Base-by-base conservation (phyloP, 176 grass and related monocot species). In the Zea luxurians region DNA sequence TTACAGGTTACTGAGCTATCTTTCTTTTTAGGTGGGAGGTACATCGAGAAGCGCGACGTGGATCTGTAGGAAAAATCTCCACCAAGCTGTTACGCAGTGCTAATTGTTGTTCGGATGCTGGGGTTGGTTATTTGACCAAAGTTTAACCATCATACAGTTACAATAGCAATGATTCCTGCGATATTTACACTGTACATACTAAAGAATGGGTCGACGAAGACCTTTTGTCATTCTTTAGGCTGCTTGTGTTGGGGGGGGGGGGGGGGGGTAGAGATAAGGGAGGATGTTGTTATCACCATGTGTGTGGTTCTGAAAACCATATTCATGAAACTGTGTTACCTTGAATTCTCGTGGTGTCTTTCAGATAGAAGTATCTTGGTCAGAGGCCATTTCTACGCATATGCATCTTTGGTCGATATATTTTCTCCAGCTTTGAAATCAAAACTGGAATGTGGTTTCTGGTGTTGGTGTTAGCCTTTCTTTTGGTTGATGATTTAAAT, bases 281-380 rank as follows among this genome's bases (percentile, higher is more conserved):
- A 54, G 54, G 65, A 13, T 54, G 76, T 16, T 75, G 21, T 38
- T 88, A 75, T 38, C 57, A 41, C 61, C 81, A n/a, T 67, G 6
- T 74, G 80, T 68, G 79, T 86, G 74, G 80, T 73, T 77, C 53
- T 92, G 75, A 57, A 86, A 90, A 80, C 74, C 74, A 80, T 73
- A 75, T 88, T 68, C 73, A 55, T 82, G 70, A 50, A 77, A 75
- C 48, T 66, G 74, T 74, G 16, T n/a, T 71, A 15, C 20, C 67
- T 73, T 52, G 61, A 13, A 60, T 74, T 68, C 18, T 64, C 7
- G 11, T 21, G 18, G 46, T 0, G 44, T 13, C 34, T 41, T 71
- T 63, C 45, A 43, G 48, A 78, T 72, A 78, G 35, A 78, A 60
- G 0, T 16, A 5, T 48, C 44, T 18, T 69, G 4, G 36, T 68